phyloP scores from a whole-genome alignment of 140 eudicot species.

The Anethum foeniculum region DNA sequence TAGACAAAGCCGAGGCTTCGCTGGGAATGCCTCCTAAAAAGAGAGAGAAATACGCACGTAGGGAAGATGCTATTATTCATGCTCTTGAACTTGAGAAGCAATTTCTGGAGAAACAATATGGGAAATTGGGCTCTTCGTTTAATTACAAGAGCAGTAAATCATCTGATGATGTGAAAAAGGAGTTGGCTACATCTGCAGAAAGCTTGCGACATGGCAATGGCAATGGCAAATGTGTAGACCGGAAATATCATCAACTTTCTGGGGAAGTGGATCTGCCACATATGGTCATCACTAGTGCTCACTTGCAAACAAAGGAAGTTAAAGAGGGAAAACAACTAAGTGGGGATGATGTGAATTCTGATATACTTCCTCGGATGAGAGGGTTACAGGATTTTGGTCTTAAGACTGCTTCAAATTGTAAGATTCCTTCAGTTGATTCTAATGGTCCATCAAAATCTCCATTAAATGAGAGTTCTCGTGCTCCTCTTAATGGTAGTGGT shows the following conservation, averaged over 20 bases:
- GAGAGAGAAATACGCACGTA: conserved; percentile 92
- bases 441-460: conserved; percentile 26
- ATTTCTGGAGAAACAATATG: conserved; percentile 52
- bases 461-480: conserved; percentile 17
- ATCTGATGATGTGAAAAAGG: conserved; percentile 27
- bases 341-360: conserved; percentile 40
- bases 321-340: conserved; percentile 28
- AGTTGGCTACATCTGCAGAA: conserved; percentile 25
- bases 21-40: conserved; percentile 95
- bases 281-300: conserved; percentile 29
- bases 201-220: conserved; percentile 35
- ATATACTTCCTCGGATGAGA: conserved; percentile 45
- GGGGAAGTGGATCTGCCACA: conserved; percentile 19
- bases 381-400: conserved; percentile 66
- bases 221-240: conserved; percentile 30
- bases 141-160: conserved; percentile 26
- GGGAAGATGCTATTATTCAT: conserved; percentile 98
- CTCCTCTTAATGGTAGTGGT: conserved; percentile 16
- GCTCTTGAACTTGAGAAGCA: conserved; percentile 96
- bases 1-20: conserved; percentile 86
- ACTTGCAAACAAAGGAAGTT: conserved; percentile 15
- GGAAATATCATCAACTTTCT: conserved; percentile 21
- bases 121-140: conserved; percentile 34
- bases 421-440: conserved; percentile 24
- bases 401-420: conserved; percentile 26